Base-by-base conservation (phyloP, 495 filamentous ascomycete genomes). In the Annulohypoxylon maeteangense region DNA sequence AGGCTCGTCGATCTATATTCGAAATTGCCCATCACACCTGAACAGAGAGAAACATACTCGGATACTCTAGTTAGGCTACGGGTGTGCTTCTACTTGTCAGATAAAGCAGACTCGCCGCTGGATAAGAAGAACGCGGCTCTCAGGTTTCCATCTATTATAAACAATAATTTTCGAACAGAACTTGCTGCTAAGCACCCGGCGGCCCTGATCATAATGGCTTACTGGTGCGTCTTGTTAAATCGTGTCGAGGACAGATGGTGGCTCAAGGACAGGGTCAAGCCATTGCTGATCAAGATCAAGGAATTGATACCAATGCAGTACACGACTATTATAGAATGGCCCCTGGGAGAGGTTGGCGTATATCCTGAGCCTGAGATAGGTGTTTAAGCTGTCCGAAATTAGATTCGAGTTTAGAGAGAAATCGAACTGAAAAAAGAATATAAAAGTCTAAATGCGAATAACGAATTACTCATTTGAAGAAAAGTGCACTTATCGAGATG, bases 161-260 rank as follows among this genome's bases (percentile, higher is more conserved):
- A 32, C 18, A n/a, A 29, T 16, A 32, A 63, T 22, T 67, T 76
- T 14, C 44, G 62, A 20, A 63, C 29, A 14, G 54, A 57, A 7
- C 62, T 74, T 4, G 67, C 63, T 1, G 59, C 18, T 14, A 57
- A 54, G 29, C 45, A 34, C 2, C 67, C 67, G 29, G 55, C 67
- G 22, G 71, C 74, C n/a, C 67, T 76, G 1, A 47, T 76, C 0
- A 8, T 74, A 1, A 71, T 74, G 71, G 67, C 67, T 4, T 76
- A 38, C n/a, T 76, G 74, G 74, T 74, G 70, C 25, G 60, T 76
- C 5, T 42, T 76, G 53, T 8, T 76, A 11, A 57, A 76, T 22
- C 67, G 74, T 10, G 71, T 71, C 5, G 55, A 74, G 59, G 61
- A 70, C 7, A 51, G 63, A 10, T 74, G 70, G 70, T 76, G 71